Conservation (phyloP, 148 eudicot genomes). For the Silene conica region DNA sequence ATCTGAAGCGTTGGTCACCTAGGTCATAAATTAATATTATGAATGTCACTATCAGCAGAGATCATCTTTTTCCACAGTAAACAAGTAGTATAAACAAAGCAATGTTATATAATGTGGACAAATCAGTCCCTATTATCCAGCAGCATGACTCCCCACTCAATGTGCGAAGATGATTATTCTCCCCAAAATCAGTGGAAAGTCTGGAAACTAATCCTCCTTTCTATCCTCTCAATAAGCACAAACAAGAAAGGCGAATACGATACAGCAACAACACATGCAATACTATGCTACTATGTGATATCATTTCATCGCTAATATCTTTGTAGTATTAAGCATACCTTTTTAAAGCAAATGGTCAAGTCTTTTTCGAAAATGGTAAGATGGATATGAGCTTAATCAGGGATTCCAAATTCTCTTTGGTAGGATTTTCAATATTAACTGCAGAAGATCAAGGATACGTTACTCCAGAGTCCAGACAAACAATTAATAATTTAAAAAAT, state of each 20-base stretch:
- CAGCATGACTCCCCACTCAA: neutral
- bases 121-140: conserved; percentile 11
- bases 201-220: conserved; percentile 12
- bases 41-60: conserved; percentile 15
- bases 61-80: neutral
- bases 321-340: conserved; percentile 16
- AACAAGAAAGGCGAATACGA: neutral
- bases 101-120: neutral
- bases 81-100: conserved; percentile 7
- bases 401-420: conserved; percentile 16
- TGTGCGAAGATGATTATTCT: conserved; percentile 17
- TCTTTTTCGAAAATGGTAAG: conserved; percentile 10
- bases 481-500: conserved; percentile 15
- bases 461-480: conserved; percentile 16
- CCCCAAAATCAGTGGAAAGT: conserved; percentile 17
- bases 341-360: conserved; percentile 22
- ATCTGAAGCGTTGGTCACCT: neutral
- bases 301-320: conserved; percentile 14
- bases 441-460: conserved; percentile 21
- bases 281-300: neutral
- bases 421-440: conserved; percentile 21
- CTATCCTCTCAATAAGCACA: conserved; percentile 7
- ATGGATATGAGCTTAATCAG: conserved; percentile 12
- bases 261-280: neutral
- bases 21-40: neutral